phyloP scores from a whole-genome alignment of 2,329 filamentous ascomycete species.

The Apiospora phragmitis region DNA sequence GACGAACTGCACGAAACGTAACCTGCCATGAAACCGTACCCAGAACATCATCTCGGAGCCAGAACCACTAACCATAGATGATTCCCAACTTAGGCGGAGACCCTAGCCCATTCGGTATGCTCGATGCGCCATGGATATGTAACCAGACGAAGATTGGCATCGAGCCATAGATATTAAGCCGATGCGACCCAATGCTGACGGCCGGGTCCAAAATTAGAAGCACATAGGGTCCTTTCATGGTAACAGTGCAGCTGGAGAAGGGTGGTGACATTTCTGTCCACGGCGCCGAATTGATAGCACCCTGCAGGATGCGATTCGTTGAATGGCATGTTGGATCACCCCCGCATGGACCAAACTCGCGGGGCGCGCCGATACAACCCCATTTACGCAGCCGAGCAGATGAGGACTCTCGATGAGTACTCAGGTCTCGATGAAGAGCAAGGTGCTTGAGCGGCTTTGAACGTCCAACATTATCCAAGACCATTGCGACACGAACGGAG shows the following conservation, averaged over 20 bases:
- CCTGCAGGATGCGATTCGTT: background rate
- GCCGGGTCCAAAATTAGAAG: background rate
- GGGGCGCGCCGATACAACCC: background rate
- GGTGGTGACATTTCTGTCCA: background rate
- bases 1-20: background rate
- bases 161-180: too few relatives aligned
- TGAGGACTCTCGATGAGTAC: background rate
- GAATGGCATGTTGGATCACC: conserved; percentile 2
- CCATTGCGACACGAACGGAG: background rate
- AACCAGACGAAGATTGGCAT: too few relatives aligned
- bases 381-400: background rate
- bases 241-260: background rate
- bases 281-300: background rate
- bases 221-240: background rate
- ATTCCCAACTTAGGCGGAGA: background rate
- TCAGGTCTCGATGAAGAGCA: background rate
- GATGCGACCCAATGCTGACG: background rate
- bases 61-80: background rate
- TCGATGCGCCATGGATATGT: background rate
- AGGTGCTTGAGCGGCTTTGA: background rate
- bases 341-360: background rate
- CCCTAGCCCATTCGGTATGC: background rate
- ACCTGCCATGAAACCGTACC: background rate
- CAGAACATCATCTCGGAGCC: background rate
- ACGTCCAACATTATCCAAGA: background rate